Conservation (phyloP, 169 alveolate genomes). For the Plasmodium billcollinsi region DNA sequence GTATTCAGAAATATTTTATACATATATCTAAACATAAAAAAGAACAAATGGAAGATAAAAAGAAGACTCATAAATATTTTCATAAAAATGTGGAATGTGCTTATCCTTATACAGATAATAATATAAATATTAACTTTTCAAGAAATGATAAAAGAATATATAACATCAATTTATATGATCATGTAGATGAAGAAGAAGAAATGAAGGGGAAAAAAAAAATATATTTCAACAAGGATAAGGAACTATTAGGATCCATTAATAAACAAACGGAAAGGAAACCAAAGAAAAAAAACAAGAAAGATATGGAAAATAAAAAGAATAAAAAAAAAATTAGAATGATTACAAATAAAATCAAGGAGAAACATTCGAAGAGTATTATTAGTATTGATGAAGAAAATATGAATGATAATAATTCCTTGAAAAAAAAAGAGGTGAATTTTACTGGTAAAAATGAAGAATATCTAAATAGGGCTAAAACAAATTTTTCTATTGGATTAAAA, state of each 20-base stretch:
- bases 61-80: no score
- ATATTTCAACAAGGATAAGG: neutral
- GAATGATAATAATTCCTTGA: constrained; percentile 22
- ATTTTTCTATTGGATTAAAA: no score
- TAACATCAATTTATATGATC: neutral
- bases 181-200: neutral
- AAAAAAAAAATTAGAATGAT: neutral
- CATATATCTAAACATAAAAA: no score
- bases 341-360: no score
- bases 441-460: neutral
- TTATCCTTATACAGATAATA: no score
- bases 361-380: no score
- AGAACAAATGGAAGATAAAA: no score
- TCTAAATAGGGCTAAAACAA: neutral
- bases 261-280: neutral
- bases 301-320: neutral
- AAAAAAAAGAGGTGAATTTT: constrained; percentile 53
- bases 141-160: neutral
- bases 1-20: no score
- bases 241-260: constrained; percentile 8
- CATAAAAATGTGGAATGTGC: no score
- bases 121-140: no score
- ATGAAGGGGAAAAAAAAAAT: neutral
- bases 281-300: constrained; percentile 6
- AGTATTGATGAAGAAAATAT: neutral